Evolutionary conservation across 2,329 filamentous ascomycete species (phyloP), one percentile per base, ranked within the genome.

Genomic region (Macrophomina tecta): DNA sequence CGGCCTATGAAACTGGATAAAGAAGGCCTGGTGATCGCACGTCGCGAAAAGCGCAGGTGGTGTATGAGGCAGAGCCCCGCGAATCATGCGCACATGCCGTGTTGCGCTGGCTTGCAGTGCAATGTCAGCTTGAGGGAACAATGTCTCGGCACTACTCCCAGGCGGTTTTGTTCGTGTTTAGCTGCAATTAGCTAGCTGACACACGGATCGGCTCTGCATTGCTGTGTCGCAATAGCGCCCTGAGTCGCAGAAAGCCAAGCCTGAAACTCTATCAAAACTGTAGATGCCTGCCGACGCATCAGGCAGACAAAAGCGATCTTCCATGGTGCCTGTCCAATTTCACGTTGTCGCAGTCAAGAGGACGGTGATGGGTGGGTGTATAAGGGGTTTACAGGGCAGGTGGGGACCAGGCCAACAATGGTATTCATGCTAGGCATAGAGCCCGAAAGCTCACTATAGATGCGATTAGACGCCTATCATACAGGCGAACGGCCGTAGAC

Each of bases 241-340:
- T 42, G 53, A 42, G 30, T 32, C 34, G 53, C 34, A 34, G 36
- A 32, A 16, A 42, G 53, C 38, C 53, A 58, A 58, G 53, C 53
- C 53, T 58, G 53, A 58, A 58, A 58, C 53, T 28, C 53, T 6
- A 42, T 30, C 53, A 42, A 58, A 58, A 58, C 53, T 18, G 18
- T 7, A 58, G 53, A 42, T 58, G 53, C 53, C 38, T 45, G 38
- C 40, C 53, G n/a, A 18, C 53, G 36, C 38, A 30, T 34, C 36
- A 53, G 51, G 51, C 51, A 36, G 30, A 36, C 32, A 36, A 30
- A 30, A n/a, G 16, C 9, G 32, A 34, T 18, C 51, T n/a, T 32
- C 30, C 5, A 16, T 5, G 30, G 16, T 4, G 30, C 30, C 16
- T n/a, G 14, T 6, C 12, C 8, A 53, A 1, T 36, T n/a, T n/a